A percentile compares a stretch with the other conserved stretches of the same genome.
These are phyloP conservation scores for Microcyclospora tardicrescens DNA, from an alignment of 2,329 filamentous ascomycete species.

Conservation along the genomic window DNA sequence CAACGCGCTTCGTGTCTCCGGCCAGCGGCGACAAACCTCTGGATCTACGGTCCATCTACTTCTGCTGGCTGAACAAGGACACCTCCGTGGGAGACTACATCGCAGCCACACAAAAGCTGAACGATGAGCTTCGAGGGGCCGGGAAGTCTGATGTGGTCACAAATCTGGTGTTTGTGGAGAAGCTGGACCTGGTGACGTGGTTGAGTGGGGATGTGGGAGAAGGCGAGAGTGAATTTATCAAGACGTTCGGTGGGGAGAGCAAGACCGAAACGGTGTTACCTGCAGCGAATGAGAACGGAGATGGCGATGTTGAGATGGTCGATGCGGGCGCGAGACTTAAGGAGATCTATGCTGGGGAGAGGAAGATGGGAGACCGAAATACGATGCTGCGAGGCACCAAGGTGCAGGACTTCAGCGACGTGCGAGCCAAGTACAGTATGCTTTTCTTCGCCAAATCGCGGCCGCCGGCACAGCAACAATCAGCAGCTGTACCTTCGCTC, in stretches of 20 bases:
- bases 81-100: conserved; percentile 85
- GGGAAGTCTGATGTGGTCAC: conserved; percentile 58
- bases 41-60: conserved; percentile 88
- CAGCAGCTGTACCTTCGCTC: conserved; percentile 28
- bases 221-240: conserved; percentile 76
- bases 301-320: conserved; percentile 26
- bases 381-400: conserved; percentile 76
- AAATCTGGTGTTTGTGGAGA: conserved; percentile 83
- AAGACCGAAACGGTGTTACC: conserved; percentile 39
- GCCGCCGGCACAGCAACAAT: conserved; percentile 42
- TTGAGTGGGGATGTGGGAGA: conserved; percentile 79
- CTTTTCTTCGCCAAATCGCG: conserved; percentile 28
- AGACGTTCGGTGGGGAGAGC: conserved; percentile 57
- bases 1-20: conserved; percentile 79
- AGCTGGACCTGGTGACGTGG: conserved; percentile 85
- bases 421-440: conserved; percentile 60
- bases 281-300: conserved; percentile 26
- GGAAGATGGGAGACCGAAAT: conserved; percentile 87
- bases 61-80: conserved; percentile 91
- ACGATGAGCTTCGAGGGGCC: conserved; percentile 50
- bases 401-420: conserved; percentile 80
- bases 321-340: conserved; percentile 46
- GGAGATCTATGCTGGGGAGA: conserved; percentile 83
- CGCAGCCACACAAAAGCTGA: conserved; percentile 64
- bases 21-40: conserved; percentile 21